Percentiles rank a stretch among this genome's conserved stretches.
phyloP scores from a whole-genome alignment of 2,329 filamentous ascomycete genomes.

The Pseudogymnoascus sp. region DNA sequence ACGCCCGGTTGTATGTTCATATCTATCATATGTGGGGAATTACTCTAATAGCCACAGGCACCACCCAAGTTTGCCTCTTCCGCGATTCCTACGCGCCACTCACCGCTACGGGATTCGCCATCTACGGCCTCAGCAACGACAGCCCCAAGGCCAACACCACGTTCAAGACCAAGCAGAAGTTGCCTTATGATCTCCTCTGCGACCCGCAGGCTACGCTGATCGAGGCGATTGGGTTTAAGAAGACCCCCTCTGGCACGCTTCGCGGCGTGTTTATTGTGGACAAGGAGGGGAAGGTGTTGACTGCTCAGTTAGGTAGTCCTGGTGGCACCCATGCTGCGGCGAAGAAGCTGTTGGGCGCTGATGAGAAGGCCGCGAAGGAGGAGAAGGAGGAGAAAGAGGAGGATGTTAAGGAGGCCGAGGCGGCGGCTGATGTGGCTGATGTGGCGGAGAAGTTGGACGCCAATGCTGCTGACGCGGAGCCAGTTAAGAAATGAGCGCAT shows the following conservation, averaged over 20 bases:
- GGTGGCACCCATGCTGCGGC: slow-evolving; percentile 70
- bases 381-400: slow-evolving; percentile 18
- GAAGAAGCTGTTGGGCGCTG: slow-evolving; percentile 55
- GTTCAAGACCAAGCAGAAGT: slow-evolving; percentile 84
- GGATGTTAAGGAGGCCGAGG: not conserved
- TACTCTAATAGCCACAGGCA: slow-evolving; percentile 49
- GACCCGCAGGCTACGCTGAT: slow-evolving; percentile 70
- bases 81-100: slow-evolving; percentile 73
- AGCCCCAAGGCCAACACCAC: slow-evolving; percentile 84
- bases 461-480: slow-evolving; percentile 10
- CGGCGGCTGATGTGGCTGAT: slow-evolving; percentile 33
- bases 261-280: slow-evolving; percentile 83
- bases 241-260: slow-evolving; percentile 67
- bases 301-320: slow-evolving; percentile 67
- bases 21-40: not conserved
- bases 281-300: slow-evolving; percentile 72
- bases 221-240: slow-evolving; percentile 80
- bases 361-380: slow-evolving; percentile 21
- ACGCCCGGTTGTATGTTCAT: slow-evolving; percentile 79
- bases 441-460: slow-evolving; percentile 31
- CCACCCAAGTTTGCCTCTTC: slow-evolving; percentile 87
- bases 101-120: slow-evolving; percentile 68
- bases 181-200: slow-evolving; percentile 83
- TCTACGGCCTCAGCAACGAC: slow-evolving; percentile 86
- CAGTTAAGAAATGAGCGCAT: not conserved